Percentiles rank a stretch among this genome's conserved stretches.
Conservation (phyloP, 2,329 filamentous ascomycete species). For the Fusarium decemcellulare region DNA sequence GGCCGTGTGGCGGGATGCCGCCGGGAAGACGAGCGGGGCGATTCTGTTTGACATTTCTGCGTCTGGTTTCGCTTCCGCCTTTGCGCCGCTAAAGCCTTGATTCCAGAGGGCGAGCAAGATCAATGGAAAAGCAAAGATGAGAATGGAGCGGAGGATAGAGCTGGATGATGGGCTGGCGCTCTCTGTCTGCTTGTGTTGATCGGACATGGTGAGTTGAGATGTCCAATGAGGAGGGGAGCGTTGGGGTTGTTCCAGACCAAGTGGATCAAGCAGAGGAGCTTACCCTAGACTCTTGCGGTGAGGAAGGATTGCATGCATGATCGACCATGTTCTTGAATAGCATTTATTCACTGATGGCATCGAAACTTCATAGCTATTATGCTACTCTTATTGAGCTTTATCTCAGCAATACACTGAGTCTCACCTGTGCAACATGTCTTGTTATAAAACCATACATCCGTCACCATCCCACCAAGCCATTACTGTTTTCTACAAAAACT, state of each 20-base stretch:
- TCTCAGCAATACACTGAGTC: no score
- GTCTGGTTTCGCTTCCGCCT: background rate
- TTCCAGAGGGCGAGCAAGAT: constrained; percentile 17
- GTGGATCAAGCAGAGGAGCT: constrained; percentile 22
- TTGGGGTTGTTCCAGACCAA: constrained; percentile 1
- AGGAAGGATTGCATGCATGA: background rate
- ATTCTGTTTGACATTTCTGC: constrained; percentile 43
- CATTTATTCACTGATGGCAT: background rate
- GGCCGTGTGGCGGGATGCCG: constrained; percentile 87
- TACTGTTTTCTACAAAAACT: no score
- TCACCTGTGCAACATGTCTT: no score
- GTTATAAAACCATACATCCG: no score
- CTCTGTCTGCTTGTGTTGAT: constrained; percentile 27
- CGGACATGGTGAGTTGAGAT: constrained; percentile 28
- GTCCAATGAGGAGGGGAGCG: constrained; percentile 23
- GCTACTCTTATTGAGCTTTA: no score
- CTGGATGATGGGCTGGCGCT: constrained; percentile 9
- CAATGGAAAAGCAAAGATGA: constrained; percentile 25
- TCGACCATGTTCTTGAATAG: background rate
- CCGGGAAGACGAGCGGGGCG: constrained; percentile 79
- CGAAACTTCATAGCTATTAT: no score
- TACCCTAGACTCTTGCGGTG: constrained; percentile 1
- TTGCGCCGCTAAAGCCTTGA: background rate
- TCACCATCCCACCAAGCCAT: no score
- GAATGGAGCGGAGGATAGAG: constrained; percentile 25